A percentile compares a stretch with the other conserved stretches of the same genome.
Conservation (phyloP, 768 basidiomycete species). For the Mycena albidolilacea region DNA sequence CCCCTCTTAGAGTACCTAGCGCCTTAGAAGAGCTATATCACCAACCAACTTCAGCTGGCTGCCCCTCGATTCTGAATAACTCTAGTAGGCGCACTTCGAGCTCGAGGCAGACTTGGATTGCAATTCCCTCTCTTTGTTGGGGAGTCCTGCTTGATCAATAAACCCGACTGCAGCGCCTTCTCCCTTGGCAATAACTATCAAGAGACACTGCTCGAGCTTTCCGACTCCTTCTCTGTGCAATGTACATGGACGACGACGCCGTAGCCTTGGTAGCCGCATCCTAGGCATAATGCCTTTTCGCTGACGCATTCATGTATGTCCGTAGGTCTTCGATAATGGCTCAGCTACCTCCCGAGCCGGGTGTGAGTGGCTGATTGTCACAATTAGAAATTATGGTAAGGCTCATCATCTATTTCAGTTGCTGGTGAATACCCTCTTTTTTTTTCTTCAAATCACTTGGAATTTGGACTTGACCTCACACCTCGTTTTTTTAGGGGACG, state of each 20-base stretch:
- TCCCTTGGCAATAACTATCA: background rate
- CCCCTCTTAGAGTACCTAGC: too few species aligned
- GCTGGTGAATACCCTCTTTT: conserved; percentile 8
- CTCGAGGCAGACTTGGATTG: too few species aligned
- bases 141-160: too few species aligned
- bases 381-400: background rate
- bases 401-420: background rate
- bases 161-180: too few species aligned
- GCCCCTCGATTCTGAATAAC: too few species aligned
- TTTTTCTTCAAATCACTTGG: too few species aligned
- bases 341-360: conserved; percentile 21
- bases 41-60: too few species aligned
- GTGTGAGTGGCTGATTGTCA: background rate
- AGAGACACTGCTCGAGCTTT: background rate
- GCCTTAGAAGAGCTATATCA: too few species aligned
- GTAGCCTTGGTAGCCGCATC: background rate
- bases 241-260: conserved; percentile 22
- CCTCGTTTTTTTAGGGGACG: conserved; percentile 5
- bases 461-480: background rate
- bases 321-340: conserved; percentile 28
- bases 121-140: too few species aligned
- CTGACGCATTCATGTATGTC: background rate
- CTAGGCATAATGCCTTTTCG: background rate
- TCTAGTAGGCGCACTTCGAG: too few species aligned
- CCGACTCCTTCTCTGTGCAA: background rate